phyloP scores from a whole-genome alignment of 192 early-diverging fungal species.

The Podochytrium sp. region DNA sequence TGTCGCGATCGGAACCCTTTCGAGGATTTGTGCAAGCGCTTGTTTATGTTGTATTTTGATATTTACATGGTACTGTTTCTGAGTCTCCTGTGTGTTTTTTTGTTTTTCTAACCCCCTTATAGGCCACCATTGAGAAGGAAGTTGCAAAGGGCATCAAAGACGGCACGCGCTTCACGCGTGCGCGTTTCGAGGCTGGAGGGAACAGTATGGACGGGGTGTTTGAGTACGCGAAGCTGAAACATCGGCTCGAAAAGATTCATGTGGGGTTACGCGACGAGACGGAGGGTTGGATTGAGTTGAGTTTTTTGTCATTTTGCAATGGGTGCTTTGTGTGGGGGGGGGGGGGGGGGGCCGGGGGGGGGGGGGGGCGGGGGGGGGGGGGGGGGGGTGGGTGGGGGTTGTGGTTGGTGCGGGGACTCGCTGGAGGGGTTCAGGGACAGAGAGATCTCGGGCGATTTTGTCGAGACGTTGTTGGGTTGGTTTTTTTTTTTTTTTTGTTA shows the following conservation, averaged over 20 bases:
- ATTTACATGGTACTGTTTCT: slow-evolving; percentile 47
- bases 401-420: too few relatives aligned
- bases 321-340: too few relatives aligned
- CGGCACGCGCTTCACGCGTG: slow-evolving; percentile 46
- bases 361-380: too few relatives aligned
- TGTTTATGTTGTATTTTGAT: slow-evolving; percentile 61
- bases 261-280: slow-evolving; percentile 49
- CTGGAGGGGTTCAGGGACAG: too few relatives aligned
- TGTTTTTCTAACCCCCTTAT: neutral
- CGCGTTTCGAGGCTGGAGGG: slow-evolving; percentile 54
- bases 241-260: slow-evolving; percentile 51
- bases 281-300: slow-evolving; percentile 49
- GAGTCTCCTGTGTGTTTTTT: neutral
- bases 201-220: slow-evolving; percentile 61
- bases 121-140: slow-evolving; percentile 52
- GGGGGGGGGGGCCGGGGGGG: too few relatives aligned
- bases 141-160: slow-evolving; percentile 44
- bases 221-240: slow-evolving; percentile 37
- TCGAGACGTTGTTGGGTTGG: neutral
- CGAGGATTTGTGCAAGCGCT: slow-evolving; percentile 57
- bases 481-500: neutral
- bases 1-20: slow-evolving; percentile 50
- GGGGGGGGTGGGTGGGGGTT: too few relatives aligned
- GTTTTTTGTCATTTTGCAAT: neutral
- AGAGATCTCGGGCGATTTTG: too few relatives aligned